Conservation (phyloP, 768 basidiomycete species). For the Auricularia sp. region DNA sequence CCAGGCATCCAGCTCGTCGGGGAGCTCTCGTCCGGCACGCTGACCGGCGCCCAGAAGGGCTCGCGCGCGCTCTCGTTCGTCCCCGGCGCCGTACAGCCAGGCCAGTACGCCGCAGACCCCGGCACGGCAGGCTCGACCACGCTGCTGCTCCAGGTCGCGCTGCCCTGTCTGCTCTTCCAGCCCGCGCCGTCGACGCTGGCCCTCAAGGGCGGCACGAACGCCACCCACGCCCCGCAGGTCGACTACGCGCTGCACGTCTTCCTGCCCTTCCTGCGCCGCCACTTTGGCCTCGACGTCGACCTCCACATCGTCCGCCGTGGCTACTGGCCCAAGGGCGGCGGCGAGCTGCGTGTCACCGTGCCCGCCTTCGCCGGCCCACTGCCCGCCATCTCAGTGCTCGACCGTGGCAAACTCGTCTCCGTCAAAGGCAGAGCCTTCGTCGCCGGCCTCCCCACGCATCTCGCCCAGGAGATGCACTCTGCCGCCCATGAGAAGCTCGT, state of each 20-base stretch:
- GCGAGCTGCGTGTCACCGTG: conserved; percentile 39
- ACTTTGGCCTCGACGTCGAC: conserved; percentile 38
- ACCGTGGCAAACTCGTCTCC: conserved; percentile 42
- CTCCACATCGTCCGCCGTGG: conserved; percentile 49
- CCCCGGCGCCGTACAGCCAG: conserved; percentile 36
- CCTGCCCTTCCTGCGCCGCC: conserved; percentile 54
- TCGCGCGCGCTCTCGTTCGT: conserved; percentile 47
- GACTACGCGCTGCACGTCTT: conserved; percentile 61
- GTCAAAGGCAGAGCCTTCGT: conserved; percentile 56
- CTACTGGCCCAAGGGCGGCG: conserved; percentile 68
- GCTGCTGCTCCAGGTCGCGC: conserved; percentile 59
- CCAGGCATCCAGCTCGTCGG: conserved; percentile 59
- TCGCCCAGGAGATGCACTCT: conserved; percentile 48
- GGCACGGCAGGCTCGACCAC: conserved; percentile 63
- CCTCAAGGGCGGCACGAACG: conserved; percentile 66
- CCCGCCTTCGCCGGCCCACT: conserved; percentile 31
- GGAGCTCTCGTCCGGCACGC: conserved; percentile 44
- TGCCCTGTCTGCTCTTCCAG: conserved; percentile 58
- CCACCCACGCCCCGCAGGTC: conserved; percentile 59
- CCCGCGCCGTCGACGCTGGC: conserved; percentile 33
- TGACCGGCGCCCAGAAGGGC: conserved; percentile 43
- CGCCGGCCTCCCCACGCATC: conserved; percentile 46
- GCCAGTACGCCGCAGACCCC: conserved; percentile 38
- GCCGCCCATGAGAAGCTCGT: conserved; percentile 40
- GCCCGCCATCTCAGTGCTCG: conserved; percentile 37